Conservation (phyloP, 306 rosid genomes). For the Adenanthera pavonina region DNA sequence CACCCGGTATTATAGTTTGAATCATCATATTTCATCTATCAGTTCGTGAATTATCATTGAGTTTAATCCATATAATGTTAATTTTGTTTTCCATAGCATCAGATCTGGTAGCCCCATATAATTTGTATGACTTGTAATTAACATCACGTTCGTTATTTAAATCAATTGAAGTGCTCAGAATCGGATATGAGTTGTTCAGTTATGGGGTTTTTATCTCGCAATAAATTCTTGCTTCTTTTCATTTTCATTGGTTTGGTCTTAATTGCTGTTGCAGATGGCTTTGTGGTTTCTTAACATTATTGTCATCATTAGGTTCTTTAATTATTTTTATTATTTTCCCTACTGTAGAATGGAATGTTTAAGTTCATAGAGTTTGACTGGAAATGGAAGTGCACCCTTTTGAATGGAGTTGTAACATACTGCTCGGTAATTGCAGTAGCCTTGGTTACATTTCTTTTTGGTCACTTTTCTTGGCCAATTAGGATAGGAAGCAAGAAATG, state of each 20-base stretch:
- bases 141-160: slow-evolving; percentile 29
- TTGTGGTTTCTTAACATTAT: slow-evolving; percentile 14
- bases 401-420: slow-evolving; percentile 37
- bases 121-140: slow-evolving; percentile 14
- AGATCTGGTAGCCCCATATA: slow-evolving; percentile 47
- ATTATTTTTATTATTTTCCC: background rate
- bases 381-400: background rate
- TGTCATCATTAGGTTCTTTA: slow-evolving; percentile 30
- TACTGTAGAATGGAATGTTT: background rate
- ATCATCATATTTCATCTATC: slow-evolving; percentile 17
- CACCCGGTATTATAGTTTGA: slow-evolving; percentile 20
- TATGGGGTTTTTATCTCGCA: slow-evolving; percentile 26
- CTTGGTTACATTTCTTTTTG: slow-evolving; percentile 14
- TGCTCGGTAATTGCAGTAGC: slow-evolving; percentile 14
- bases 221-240: background rate
- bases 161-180: slow-evolving; percentile 7
- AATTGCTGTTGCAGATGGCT: slow-evolving; percentile 32
- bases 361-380: slow-evolving; percentile 31
- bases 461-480: slow-evolving; percentile 11
- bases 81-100: slow-evolving; percentile 3
- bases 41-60: slow-evolving; percentile 1
- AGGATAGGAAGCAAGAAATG: background rate
- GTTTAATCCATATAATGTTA: background rate
- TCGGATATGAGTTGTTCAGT: background rate
- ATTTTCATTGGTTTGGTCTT: slow-evolving; percentile 46